These are phyloP conservation scores for Helicocarpus griseus DNA, from an alignment of 2,329 filamentous ascomycete species.

Conservation along the genomic window DNA sequence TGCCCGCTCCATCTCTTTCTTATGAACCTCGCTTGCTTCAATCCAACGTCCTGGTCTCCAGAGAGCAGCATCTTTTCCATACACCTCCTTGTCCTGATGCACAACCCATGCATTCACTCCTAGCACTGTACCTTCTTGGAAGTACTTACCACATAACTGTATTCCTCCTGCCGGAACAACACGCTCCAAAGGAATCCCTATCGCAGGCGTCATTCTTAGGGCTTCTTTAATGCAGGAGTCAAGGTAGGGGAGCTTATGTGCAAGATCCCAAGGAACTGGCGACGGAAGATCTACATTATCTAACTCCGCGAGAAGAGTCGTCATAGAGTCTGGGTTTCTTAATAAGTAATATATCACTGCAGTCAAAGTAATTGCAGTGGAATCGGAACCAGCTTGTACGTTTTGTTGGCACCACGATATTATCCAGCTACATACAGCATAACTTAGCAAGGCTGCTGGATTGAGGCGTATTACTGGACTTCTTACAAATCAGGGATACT, in stretches of 20 bases:
- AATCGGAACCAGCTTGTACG: constrained; percentile 12
- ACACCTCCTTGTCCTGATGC: constrained; percentile 27
- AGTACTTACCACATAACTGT: constrained; percentile 13
- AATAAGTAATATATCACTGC: constrained; percentile 12
- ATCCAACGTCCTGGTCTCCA: constrained; percentile 36
- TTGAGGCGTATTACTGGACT: too few species aligned
- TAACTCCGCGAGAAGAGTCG: constrained; percentile 3
- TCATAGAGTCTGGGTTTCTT: constrained; percentile 8
- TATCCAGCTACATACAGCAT: neutral
- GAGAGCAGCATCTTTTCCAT: constrained; percentile 21
- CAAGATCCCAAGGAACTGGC: constrained; percentile 8
- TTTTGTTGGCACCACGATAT: neutral
- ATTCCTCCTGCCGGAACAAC: constrained; percentile 6
- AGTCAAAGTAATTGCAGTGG: constrained; percentile 11
- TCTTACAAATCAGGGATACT: constrained; percentile 11
- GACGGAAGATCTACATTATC: constrained; percentile 7
- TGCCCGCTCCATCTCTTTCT: constrained; percentile 9
- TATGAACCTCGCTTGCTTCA: constrained; percentile 14
- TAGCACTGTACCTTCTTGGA: constrained; percentile 29
- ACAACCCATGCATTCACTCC: constrained; percentile 35
- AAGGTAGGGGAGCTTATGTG: constrained; percentile 9
- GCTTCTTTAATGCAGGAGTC: constrained; percentile 12
- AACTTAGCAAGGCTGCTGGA: neutral
- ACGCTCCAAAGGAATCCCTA: constrained; percentile 10
- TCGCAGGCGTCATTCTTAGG: constrained; percentile 8